Base-by-base conservation (phyloP, 2,329 filamentous ascomycete species). In the Plectosphaerella plurivora region DNA sequence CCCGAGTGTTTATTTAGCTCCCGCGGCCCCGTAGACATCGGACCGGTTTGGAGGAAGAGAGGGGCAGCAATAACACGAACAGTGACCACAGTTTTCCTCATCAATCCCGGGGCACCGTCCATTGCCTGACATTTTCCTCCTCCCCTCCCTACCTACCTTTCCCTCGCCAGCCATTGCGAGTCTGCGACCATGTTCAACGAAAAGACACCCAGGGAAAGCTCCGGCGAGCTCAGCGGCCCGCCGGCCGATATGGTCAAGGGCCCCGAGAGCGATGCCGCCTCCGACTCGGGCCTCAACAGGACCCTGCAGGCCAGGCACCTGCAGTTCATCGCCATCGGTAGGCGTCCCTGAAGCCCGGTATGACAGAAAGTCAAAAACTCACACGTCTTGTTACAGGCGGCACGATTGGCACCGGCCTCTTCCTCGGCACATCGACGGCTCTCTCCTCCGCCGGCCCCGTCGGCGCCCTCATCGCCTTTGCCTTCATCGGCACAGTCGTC, bases 331-430 rank as follows among this genome's bases (percentile, higher is more conserved):
- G 75, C 75, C 56, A 75, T 78, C 22, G 75, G 75, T 56, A 57
- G 35, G 53, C 55, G 25, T 4, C 8, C 28, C 28, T 5, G 11
- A 9, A 33, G 8, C 28, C 28, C 11, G 28, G 2, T 8, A 9
- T 33, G 28, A 33, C n/a, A n/a, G n/a, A n/a, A n/a, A n/a, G n/a
- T n/a, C 42, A 46, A 12, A 15, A 49, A 44, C 41, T 56, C 47
- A 55, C 47, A 41, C 28, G 15, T 20, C 35, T 11, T n/a, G n/a
- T 1, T 36, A 55, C 42, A 55, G 49, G 54, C 33, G 84, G 83
- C 50, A 88, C 86, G 14, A 84, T 90, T 60, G 87, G 87, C 51
- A 90, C 87, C 2, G 87, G 87, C 57, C 75, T 90, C 44, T 89
- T 90, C 68, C 77, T 90, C 35, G 85, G 86, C 49, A 83, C 80